Evolutionary conservation across 768 basidiomycete species (phyloP).

Genomic region (Rhodotorula taiwanensis): DNA sequence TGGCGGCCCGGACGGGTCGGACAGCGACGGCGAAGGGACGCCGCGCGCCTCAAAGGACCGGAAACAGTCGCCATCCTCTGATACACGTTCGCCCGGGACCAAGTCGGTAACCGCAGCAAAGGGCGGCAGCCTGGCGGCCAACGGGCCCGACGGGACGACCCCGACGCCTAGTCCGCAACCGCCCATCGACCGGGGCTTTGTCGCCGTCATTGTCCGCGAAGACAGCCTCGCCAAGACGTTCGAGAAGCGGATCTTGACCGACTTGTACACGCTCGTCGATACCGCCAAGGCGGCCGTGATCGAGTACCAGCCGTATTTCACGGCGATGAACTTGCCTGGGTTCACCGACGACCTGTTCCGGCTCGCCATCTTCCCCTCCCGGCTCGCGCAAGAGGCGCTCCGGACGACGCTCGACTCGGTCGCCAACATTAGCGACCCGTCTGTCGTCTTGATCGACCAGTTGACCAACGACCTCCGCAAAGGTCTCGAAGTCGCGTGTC

Average conservation of each 20-base stretch:
- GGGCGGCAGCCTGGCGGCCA: conserved; percentile 37
- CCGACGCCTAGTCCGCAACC: too few species aligned
- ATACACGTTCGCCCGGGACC: too few species aligned
- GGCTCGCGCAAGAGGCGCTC: conserved; percentile 83
- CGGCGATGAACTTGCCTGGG: conserved; percentile 81
- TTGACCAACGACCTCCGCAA: conserved; percentile 88
- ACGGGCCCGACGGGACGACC: conserved; percentile 45
- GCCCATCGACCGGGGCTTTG: conserved; percentile 63
- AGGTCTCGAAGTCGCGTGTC: conserved; percentile 82
- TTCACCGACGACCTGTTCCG: conserved; percentile 84
- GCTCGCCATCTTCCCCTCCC: conserved; percentile 91
- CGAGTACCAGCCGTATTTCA: conserved; percentile 65
- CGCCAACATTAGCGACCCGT: conserved; percentile 72
- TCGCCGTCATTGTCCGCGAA: conserved; percentile 89
- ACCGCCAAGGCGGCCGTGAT: conserved; percentile 81
- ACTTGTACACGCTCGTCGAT: conserved; percentile 74
- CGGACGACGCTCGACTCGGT: conserved; percentile 69
- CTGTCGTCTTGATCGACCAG: conserved; percentile 84
- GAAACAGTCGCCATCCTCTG: too few species aligned
- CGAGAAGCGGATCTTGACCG: conserved; percentile 62
- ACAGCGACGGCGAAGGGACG: neutral
- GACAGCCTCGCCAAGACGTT: conserved; percentile 93
- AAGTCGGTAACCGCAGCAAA: neutral
- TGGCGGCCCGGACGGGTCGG: neutral
- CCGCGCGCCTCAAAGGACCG: neutral